Evolutionary conservation across 495 filamentous ascomycete species (phyloP).

Genomic region (Apodospora peruviana): DNA sequence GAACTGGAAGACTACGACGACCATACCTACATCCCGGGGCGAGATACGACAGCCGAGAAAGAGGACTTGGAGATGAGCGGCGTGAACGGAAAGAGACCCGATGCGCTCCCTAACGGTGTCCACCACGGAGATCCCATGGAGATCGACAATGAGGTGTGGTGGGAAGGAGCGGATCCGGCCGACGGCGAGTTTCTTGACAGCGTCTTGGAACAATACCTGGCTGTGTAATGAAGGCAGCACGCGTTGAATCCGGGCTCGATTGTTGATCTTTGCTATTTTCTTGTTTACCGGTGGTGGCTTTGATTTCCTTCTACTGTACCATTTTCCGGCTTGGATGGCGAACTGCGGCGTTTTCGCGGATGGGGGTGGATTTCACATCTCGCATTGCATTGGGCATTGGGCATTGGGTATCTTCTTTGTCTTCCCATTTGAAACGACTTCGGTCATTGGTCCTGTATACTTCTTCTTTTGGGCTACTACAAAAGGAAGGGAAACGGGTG

Average conservation of each 20-base stretch:
- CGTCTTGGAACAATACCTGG: conserved; percentile 58
- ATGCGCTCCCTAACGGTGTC: conserved; percentile 31
- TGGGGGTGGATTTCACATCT: too few species aligned
- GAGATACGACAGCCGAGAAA: conserved; percentile 20
- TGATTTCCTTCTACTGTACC: too few species aligned
- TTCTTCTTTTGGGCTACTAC: neutral
- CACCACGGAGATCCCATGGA: conserved; percentile 53
- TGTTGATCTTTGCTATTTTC: neutral
- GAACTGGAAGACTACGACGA: conserved; percentile 61
- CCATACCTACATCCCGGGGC: conserved; percentile 40
- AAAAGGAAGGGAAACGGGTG: neutral
- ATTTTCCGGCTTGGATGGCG: too few species aligned
- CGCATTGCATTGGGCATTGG: conserved; percentile 2
- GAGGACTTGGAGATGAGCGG: conserved; percentile 31
- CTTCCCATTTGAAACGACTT: neutral
- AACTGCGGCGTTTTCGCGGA: too few species aligned
- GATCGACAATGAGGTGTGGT: conserved; percentile 59
- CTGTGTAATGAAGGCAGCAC: conserved; percentile 17
- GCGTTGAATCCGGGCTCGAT: too few species aligned
- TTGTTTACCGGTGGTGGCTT: too few species aligned
- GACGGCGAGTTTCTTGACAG: conserved; percentile 61
- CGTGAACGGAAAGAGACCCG: conserved; percentile 18
- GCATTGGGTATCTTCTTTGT: neutral
- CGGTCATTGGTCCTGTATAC: neutral
- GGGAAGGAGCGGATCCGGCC: conserved; percentile 63